These are phyloP conservation scores for Panellus pusillus DNA, from an alignment of 768 basidiomycete genomes.

Conservation along the genomic window DNA sequence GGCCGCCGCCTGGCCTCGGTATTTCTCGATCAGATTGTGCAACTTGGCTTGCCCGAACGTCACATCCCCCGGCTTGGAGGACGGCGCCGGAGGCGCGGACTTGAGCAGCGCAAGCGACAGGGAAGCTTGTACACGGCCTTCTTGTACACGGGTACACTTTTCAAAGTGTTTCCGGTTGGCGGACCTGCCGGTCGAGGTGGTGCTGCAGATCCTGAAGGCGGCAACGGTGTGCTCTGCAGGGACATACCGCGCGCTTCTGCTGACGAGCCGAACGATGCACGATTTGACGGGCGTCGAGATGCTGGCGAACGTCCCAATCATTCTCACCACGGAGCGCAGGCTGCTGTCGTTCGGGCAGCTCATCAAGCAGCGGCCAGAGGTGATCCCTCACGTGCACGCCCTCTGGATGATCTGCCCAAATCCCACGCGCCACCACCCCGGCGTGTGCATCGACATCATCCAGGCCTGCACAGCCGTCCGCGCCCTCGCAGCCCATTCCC, in stretches of 20 bases:
- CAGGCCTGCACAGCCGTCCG: no score
- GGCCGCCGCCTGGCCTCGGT: no score
- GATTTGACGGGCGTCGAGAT: conserved; percentile 9
- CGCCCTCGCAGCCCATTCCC: conserved; percentile 16
- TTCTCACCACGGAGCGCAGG: background rate
- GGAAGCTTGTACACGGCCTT: no score
- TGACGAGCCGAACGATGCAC: conserved; percentile 9
- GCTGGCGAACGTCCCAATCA: conserved; percentile 6
- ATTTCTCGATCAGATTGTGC: no score
- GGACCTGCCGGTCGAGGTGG: conserved; percentile 12
- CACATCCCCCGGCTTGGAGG: no score
- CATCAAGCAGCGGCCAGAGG: no score
- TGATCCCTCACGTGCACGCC: conserved; percentile 3
- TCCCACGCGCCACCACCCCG: background rate
- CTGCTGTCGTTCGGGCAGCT: conserved; percentile 6
- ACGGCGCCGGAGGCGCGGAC: no score
- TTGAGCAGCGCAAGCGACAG: no score
- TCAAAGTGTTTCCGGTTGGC: conserved; percentile 9
- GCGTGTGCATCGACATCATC: conserved; percentile 9
- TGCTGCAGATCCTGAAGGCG: conserved; percentile 6
- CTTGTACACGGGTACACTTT: no score
- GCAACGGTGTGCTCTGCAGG: conserved; percentile 11
- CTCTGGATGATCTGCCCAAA: conserved; percentile 18
- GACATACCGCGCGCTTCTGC: conserved; percentile 16
- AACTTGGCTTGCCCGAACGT: no score